phyloP scores from a whole-genome alignment of 257 asterid species.

The Ehretia macrophylla region DNA sequence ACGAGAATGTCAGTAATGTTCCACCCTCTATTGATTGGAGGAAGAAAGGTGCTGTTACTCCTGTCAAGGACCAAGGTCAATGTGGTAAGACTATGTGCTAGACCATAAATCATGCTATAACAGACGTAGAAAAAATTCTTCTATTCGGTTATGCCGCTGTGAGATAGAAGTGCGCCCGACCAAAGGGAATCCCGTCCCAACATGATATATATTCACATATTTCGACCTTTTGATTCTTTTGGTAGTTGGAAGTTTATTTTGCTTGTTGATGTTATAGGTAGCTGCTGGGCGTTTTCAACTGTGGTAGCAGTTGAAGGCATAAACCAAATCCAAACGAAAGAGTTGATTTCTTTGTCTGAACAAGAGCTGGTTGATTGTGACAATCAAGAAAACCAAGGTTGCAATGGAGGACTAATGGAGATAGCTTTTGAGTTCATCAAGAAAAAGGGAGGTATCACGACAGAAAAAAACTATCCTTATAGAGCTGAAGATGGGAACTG shows the following conservation, averaged over 20 bases:
- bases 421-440: constrained; percentile 62
- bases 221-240: too few species aligned
- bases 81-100: constrained; percentile 49
- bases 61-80: constrained; percentile 79
- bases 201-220: too few species aligned
- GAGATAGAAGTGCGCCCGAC: too few species aligned
- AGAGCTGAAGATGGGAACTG: constrained; percentile 55
- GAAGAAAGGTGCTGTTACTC: constrained; percentile 66
- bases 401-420: constrained; percentile 91
- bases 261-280: constrained; percentile 37
- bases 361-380: constrained; percentile 92
- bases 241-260: too few species aligned
- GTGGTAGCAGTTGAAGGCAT: constrained; percentile 88
- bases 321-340: constrained; percentile 60
- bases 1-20: constrained; percentile 37
- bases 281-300: constrained; percentile 96
- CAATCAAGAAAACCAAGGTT: constrained; percentile 54
- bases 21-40: constrained; percentile 87
- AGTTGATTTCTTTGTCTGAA: constrained; percentile 68
- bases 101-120: background rate
- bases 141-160: too few species aligned
- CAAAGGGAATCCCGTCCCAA: too few species aligned
- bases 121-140: background rate
- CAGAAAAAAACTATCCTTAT: constrained; percentile 74
- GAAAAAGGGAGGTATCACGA: constrained; percentile 67